A percentile compares a stretch with the other conserved stretches of the same genome.
Evolutionary conservation across 176 grass and related monocot genomes (phyloP).

Genomic region (Themeda triandra): DNA sequence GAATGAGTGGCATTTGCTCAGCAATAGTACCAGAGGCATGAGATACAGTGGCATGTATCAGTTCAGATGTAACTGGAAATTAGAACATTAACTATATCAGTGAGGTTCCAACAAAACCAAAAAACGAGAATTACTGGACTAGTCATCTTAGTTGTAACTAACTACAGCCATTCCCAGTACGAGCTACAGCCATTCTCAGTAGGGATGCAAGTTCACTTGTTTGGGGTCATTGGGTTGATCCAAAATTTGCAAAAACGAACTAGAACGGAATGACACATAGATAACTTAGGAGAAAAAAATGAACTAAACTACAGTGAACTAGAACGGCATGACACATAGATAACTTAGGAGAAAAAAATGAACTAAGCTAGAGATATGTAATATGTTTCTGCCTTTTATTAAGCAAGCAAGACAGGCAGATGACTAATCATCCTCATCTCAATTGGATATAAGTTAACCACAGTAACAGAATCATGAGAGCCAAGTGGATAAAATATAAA

Average conservation of each 20-base stretch:
- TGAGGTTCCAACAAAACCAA: slow-evolving; percentile 18
- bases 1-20: slow-evolving; percentile 78
- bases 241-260: background rate
- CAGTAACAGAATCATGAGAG: slow-evolving; percentile 5
- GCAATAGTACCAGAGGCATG: slow-evolving; percentile 50
- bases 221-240: background rate
- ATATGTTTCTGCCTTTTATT: background rate
- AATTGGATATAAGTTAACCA: background rate
- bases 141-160: background rate
- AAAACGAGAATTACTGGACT: background rate
- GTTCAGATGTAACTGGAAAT: slow-evolving; percentile 80
- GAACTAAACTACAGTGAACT: background rate
- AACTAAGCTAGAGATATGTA: background rate
- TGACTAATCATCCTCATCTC: slow-evolving; percentile 1
- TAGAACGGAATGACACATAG: background rate
- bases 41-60: slow-evolving; percentile 94
- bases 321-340: background rate
- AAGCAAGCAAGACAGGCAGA: background rate
- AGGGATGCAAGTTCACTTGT: background rate
- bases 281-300: background rate
- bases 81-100: slow-evolving; percentile 27
- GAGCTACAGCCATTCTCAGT: background rate
- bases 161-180: background rate
- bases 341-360: background rate
- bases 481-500: background rate